Evolutionary conservation across 441 rosid species (phyloP).

Genomic region (Erodium trifolium): DNA sequence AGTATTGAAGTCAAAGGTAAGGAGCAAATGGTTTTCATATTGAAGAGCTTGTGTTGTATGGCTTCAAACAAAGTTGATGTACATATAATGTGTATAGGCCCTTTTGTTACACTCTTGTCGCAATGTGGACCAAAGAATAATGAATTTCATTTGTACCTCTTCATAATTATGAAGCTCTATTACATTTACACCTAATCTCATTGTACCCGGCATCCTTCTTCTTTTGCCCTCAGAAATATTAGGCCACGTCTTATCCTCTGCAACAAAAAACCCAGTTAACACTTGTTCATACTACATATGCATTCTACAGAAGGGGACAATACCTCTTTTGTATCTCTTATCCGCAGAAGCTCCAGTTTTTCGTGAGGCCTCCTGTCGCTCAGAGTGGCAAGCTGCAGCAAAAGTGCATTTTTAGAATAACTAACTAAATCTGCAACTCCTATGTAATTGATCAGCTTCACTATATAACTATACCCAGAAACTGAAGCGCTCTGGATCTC

Average conservation of each 20-base stretch:
- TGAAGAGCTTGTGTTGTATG: too few relatives aligned
- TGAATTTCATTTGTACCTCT: neutral
- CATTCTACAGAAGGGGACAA: neutral
- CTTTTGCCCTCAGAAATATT: conserved; percentile 51
- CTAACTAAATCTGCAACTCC: neutral
- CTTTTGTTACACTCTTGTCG: conserved; percentile 4
- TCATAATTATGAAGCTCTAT: neutral
- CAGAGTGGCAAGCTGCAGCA: conserved; percentile 65
- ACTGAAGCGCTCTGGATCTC: conserved; percentile 85
- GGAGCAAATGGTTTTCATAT: too few relatives aligned
- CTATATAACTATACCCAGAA: conserved; percentile 67
- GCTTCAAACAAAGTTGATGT: too few relatives aligned
- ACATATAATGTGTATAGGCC: neutral
- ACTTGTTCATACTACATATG: neutral
- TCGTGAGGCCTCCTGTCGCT: conserved; percentile 69
- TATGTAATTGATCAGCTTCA: neutral
- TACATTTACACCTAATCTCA: conserved; percentile 18
- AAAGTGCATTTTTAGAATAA: conserved; percentile 14
- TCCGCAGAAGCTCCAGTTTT: conserved; percentile 68
- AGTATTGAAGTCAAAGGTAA: too few relatives aligned
- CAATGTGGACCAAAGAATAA: conserved; percentile 36
- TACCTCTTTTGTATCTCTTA: conserved; percentile 85
- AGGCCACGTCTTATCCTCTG: conserved; percentile 78
- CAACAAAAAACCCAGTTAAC: neutral
- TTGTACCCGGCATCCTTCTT: conserved; percentile 60